Evolutionary conservation across 108 stramenopile genomes (phyloP), one percentile per base, ranked within the genome.

Genomic region (Skeletonema costatum): DNA sequence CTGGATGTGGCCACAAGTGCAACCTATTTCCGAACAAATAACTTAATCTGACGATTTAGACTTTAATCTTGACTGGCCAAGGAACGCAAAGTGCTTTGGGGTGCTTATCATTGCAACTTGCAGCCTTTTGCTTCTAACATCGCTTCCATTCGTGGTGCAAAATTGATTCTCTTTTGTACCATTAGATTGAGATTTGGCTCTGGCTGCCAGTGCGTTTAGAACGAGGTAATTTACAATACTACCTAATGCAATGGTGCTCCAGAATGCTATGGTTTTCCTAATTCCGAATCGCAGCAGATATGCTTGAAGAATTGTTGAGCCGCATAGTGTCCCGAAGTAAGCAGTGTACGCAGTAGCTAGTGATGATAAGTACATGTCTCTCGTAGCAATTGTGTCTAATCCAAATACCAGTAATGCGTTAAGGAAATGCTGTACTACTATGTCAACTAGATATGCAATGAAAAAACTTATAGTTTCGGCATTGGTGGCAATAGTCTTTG

Each of bases 1-100:
- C 91, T 30, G 94, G 94, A 0, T 95, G 94, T 75, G 94, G 91
- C 51, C 94, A 95, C 63, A 82, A 77, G n/a, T 95, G 94, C 69
- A 94, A 92, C 65, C 64, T 93, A 36, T 50, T 74, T 44, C 60
- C 60, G 38, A 64, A 36, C 19, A 64, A 64, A 64, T 35, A 39
- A 64, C 35, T 33, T 39, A 25, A 35, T 64, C 10, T 21, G 63
- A 39, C n/a, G 36, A 19, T 29, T 35, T 64, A 35, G 41, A 64
- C 63, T 64, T 39, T 64, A 29, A 0, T 29, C 21, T 56, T 25
- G 53, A 6, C 9, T 56, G 53, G 4, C 21, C 53, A 25, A 56
- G 25, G 32, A 68, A 53, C 5, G 51, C 19, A 4, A 19, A 32
- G 53, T 38, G 11, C 41, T 61, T 72, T 72, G 71, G 16, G 10